Conservation (phyloP, 768 basidiomycete genomes). For the Suillus cothurnatus region DNA sequence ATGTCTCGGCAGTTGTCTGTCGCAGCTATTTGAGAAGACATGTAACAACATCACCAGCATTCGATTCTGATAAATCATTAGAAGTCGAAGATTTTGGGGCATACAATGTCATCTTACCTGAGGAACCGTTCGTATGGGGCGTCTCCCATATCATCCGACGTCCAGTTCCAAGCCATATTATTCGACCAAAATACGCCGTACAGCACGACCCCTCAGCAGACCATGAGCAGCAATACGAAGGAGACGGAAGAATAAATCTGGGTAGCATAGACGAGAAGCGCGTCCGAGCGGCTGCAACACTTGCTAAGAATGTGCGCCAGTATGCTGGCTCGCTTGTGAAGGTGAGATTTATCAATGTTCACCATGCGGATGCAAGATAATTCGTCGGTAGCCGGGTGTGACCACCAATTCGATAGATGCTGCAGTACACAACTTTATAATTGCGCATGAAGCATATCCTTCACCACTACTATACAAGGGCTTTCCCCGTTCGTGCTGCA, state of each 20-base stretch:
- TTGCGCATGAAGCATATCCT: conserved; percentile 76
- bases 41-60: not conserved
- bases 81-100: conserved; percentile 43
- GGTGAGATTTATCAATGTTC: conserved; percentile 32
- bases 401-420: conserved; percentile 80
- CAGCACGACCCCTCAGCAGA: conserved; percentile 13
- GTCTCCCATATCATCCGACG: conserved; percentile 61
- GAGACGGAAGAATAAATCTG: conserved; percentile 46
- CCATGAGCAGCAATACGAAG: conserved; percentile 13
- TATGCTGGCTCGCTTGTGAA: conserved; percentile 56
- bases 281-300: conserved; percentile 52
- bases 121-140: conserved; percentile 66
- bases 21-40: not conserved
- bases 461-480: conserved; percentile 77
- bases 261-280: conserved; percentile 54
- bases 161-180: conserved; percentile 57
- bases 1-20: not conserved
- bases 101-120: conserved; percentile 65
- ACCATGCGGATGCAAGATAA: not conserved
- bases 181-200: conserved; percentile 52
- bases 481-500: conserved; percentile 53
- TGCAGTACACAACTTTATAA: conserved; percentile 70
- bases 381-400: conserved; percentile 52
- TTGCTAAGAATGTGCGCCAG: conserved; percentile 60
- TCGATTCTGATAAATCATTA: not conserved